Conservation (phyloP, 768 basidiomycete species). For the Cyathus striatus region DNA sequence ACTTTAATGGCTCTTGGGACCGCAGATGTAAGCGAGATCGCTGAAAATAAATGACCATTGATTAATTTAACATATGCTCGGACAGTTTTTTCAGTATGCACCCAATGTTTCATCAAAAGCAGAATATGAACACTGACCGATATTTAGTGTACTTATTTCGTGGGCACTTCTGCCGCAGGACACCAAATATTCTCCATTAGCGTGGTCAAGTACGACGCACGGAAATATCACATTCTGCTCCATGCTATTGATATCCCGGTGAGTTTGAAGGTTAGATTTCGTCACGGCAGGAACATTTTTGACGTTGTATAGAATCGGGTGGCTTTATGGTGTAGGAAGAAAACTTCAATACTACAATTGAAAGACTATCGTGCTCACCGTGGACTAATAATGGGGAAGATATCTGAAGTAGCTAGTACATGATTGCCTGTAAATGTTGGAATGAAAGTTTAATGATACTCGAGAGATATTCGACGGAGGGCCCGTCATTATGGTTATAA, state of each 20-base stretch:
- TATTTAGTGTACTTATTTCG: slow-evolving; percentile 49
- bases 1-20: slow-evolving; percentile 61
- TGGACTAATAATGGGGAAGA: no score
- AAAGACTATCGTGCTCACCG: no score
- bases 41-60: slow-evolving; percentile 3
- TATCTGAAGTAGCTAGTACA: no score
- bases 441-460: no score
- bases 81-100: slow-evolving; percentile 37
- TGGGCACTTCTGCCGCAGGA: slow-evolving; percentile 53
- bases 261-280: slow-evolving; percentile 41
- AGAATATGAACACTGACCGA: neutral
- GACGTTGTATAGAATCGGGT: slow-evolving; percentile 33
- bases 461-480: no score
- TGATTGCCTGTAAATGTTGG: no score
- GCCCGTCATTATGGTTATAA: no score
- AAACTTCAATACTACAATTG: slow-evolving; percentile 39
- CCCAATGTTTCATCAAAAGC: slow-evolving; percentile 41
- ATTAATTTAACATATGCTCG: no score
- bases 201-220: slow-evolving; percentile 73
- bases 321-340: slow-evolving; percentile 49
- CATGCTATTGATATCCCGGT: slow-evolving; percentile 35
- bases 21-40: slow-evolving; percentile 54
- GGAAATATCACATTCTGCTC: slow-evolving; percentile 69
- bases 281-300: neutral
- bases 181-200: slow-evolving; percentile 39